Evolutionary conservation across 371 early-diverging fungal species (phyloP).

Genomic region (Syncephalastrum contaminatum): DNA sequence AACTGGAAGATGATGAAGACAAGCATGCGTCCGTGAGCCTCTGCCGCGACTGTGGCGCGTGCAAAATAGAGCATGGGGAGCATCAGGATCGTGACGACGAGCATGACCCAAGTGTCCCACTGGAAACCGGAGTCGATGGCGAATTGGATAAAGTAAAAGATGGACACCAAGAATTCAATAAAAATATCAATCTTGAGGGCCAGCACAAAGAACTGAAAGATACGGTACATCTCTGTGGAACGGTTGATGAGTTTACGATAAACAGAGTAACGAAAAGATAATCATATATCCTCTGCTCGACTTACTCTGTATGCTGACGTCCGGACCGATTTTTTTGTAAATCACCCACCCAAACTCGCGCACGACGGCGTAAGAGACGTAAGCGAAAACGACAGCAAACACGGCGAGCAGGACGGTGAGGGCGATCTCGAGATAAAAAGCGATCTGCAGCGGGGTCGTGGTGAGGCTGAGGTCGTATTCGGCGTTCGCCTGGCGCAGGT

Average conservation of each 20-base stretch:
- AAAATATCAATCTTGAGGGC: conserved; percentile 36
- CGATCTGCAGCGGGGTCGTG: conserved; percentile 25
- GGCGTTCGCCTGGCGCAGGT: conserved; percentile 10
- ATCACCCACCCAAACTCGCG: conserved; percentile 49
- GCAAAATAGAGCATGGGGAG: conserved; percentile 45
- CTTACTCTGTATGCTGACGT: conserved; percentile 44
- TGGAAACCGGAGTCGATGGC: conserved; percentile 17
- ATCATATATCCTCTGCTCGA: neutral
- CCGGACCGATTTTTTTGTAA: conserved; percentile 53
- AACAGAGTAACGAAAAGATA: neutral
- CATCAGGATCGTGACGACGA: conserved; percentile 35
- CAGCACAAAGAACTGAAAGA: conserved; percentile 38
- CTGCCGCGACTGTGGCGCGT: conserved; percentile 32
- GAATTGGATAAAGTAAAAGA: conserved; percentile 29
- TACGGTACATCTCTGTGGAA: conserved; percentile 43
- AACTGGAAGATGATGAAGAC: conserved; percentile 41
- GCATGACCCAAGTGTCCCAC: conserved; percentile 27
- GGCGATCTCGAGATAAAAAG: conserved; percentile 38
- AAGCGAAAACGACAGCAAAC: conserved; percentile 34
- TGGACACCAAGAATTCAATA: conserved; percentile 31
- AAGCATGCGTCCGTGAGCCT: conserved; percentile 31
- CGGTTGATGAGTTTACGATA: neutral
- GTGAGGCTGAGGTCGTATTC: conserved; percentile 9
- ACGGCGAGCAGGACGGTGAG: conserved; percentile 28
- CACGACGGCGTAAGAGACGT: conserved; percentile 34